Base-by-base conservation (phyloP, 768 basidiomycete species). In the Boletus subparvulus region DNA sequence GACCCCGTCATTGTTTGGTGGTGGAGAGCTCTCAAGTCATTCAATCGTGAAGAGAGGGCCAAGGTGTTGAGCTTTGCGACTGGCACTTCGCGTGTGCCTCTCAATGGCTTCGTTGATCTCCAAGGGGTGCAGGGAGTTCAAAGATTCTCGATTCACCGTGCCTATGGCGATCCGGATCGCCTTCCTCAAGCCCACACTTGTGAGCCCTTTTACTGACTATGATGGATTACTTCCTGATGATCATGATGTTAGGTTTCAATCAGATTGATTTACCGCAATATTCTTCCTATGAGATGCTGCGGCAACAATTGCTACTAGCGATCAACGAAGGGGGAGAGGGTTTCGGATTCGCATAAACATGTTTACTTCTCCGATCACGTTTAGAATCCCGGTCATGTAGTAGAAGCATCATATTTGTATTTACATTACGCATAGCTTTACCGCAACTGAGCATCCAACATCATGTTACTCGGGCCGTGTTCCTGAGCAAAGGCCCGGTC, bases 1-100 rank as follows among this genome's bases (percentile, higher is more conserved):
- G 95, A 99, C 70, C 92, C 96, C 7, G 94, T 96, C 66, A 94
- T 98, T 57, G 87, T 92, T 30, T 99, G 95, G 95, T 98, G 94
- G 90, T 99, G 97, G 97, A 84, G 97, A 61, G 96, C 96, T 2
- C 82, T 99, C 42, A 94, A 98, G 73, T 96, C 94, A 10, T 98
- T 98, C 77, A 93, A 90, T 62, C 90, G 96, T 35, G 95, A 98
- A 65, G 97, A 99, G 74, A 81, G 94, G 54, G 94, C 97, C 33
- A 94, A 97, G 72, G 92, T 99, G 44, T 79, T 99, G 54, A 96
- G 95, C 78, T 99, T 99, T 74, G 95, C 94, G 14, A 96, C 97
- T 2, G 86, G 93, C 57, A 86, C 92, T 6, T 94, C 94, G 10
- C 82, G 95, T 45, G 96, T 99, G 1, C 96, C 96, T 10, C 82